Evolutionary conservation across 1,139 yeast species (phyloP).

Genomic region (Candida sanyaensis): DNA sequence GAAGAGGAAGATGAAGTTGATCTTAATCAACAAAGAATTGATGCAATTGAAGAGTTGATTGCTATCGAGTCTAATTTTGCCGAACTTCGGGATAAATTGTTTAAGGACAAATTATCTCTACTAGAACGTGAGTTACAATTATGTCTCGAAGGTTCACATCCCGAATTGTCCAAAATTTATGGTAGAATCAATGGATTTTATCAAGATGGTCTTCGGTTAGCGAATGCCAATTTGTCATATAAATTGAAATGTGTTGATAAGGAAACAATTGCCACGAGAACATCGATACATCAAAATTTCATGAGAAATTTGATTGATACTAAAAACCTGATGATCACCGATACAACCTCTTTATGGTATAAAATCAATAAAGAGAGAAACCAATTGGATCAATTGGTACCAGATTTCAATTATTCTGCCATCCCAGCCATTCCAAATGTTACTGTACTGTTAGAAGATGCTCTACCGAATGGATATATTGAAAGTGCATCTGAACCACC

Average conservation of each 20-base stretch:
- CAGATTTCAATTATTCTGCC: conserved; percentile 42
- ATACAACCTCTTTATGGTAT: conserved; percentile 89
- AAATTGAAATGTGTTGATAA: conserved; percentile 73
- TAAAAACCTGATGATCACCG: conserved; percentile 63
- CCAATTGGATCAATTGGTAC: conserved; percentile 72
- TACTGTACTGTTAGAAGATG: conserved; percentile 15
- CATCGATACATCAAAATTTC: conserved; percentile 83
- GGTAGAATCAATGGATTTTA: conserved; percentile 71
- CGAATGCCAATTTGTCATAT: conserved; percentile 70
- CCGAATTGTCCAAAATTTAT: conserved; percentile 69
- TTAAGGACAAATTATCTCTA: conserved; percentile 71
- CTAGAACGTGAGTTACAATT: conserved; percentile 81
- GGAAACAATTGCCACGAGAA: conserved; percentile 79
- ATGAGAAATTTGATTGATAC: conserved; percentile 67
- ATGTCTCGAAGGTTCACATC: conserved; percentile 90
- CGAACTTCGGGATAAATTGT: conserved; percentile 72
- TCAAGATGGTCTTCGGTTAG: conserved; percentile 67
- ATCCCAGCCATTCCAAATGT: conserved; percentile 31
- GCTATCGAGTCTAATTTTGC: conserved; percentile 87
- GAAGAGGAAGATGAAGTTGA: conserved; percentile 39
- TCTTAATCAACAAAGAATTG: conserved; percentile 52
- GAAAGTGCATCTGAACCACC: conserved; percentile 18
- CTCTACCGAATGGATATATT: conserved; percentile 6
- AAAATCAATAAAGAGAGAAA: conserved; percentile 88
- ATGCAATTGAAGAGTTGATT: conserved; percentile 70